phyloP scores from a whole-genome alignment of 2,329 filamentous ascomycete species.

The Penicillium sp. region DNA sequence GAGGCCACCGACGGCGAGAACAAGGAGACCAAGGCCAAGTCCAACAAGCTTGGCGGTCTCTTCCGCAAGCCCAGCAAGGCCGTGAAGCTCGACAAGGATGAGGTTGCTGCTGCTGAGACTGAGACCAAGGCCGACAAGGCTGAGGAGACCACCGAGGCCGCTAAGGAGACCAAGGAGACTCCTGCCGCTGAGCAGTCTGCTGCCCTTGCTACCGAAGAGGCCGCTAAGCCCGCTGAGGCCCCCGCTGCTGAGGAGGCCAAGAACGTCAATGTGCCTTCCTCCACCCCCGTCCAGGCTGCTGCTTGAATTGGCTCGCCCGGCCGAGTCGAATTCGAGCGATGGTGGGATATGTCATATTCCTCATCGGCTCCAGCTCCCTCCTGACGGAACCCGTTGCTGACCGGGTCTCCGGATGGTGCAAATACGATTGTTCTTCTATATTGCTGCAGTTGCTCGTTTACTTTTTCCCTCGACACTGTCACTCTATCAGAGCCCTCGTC shows the following conservation, averaged over 20 bases:
- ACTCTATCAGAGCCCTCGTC: conserved; percentile 10
- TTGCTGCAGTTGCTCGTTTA: conserved; percentile 13
- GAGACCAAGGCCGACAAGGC: conserved; percentile 31
- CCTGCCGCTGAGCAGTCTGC: conserved; percentile 22
- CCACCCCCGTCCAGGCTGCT: conserved; percentile 40
- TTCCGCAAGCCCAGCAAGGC: conserved; percentile 48
- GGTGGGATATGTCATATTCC: conserved; percentile 36
- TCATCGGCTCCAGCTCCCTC: conserved; percentile 21
- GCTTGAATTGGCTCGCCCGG: conserved; percentile 36
- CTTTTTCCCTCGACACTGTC: conserved; percentile 29
- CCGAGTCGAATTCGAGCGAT: conserved; percentile 39
- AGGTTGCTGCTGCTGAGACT: conserved; percentile 28
- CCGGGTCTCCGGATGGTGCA: conserved; percentile 14
- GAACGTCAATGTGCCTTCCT: conserved; percentile 30
- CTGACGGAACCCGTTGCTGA: conserved; percentile 16
- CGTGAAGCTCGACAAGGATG: conserved; percentile 41
- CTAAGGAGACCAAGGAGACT: conserved; percentile 22
- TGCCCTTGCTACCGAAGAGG: conserved; percentile 17
- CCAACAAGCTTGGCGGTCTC: conserved; percentile 43
- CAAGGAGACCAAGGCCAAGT: conserved; percentile 36
- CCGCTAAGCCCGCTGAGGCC: conserved; percentile 24
- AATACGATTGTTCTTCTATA: conserved; percentile 19
- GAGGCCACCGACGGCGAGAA: conserved; percentile 44
- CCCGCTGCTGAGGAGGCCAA: conserved; percentile 28
- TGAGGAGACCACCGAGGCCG: conserved; percentile 21